Evolutionary conservation across 2,329 filamentous ascomycete species (phyloP), one percentile per base, ranked within the genome.

Genomic region (Calonectria hawksworthii): DNA sequence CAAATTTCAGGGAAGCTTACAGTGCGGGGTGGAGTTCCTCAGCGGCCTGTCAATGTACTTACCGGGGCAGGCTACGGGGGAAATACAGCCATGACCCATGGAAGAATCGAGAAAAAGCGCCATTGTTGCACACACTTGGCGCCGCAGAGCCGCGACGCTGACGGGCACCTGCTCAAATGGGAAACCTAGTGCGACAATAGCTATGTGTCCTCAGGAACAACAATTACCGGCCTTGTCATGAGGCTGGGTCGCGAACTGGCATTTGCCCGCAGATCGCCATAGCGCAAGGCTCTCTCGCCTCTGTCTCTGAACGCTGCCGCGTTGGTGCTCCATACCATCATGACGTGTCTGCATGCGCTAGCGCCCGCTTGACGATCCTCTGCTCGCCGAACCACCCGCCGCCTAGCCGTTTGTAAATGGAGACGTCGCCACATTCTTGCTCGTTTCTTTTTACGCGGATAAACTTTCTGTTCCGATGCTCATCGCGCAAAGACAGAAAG

Each of bases 1-100:
- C 77, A 74, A 78, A 79, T 75, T 75, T 81, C 73, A 79, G 81
- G 79, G 79, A 79, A 80, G 77, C 79, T 76, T 70, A 70, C 75
- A 74, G 79, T 75, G 75, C 75, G 73, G 74, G 74, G 76, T 73
- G 52, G 74, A 74, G 78, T 72, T 61, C 50, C 26, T 56, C 50
- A 73, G 77, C 65, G 73, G 77, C 70, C 70, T 70, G 38, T 36
- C 38, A 56, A 68, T 72, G 68, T 77, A 65, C 38, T 50, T 68
- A 69, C 56, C 68, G 50, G 59, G 65, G 68, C 64, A 61, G 73
- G 61, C 73, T 67, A 66, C 73, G 72, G 74, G 72, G 68, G 75
- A 67, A 50, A 50, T 73, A 34, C 34, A 47, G 36, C 61, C 61
- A 47, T 67, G 63, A 70, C 70, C 74, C 74, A 76, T 78, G 71